These are phyloP conservation scores for Medicago arabica DNA, from an alignment of 306 rosid genomes.

Conservation along the genomic window DNA sequence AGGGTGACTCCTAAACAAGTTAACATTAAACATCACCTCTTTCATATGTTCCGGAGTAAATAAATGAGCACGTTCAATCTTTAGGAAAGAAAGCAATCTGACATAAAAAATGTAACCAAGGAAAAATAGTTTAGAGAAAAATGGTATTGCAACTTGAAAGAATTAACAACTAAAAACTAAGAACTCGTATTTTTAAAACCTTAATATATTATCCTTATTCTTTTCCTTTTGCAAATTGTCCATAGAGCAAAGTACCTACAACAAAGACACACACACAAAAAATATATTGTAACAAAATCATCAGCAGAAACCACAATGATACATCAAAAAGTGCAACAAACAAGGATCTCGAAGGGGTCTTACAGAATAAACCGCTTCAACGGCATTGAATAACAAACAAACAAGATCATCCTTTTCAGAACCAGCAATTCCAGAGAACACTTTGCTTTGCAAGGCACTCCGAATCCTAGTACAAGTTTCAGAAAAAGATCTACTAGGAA, in stretches of 20 bases:
- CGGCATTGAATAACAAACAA: slow-evolving; percentile 53
- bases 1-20: slow-evolving; percentile 25
- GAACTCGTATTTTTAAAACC: slow-evolving; percentile 50
- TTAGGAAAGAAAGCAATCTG: slow-evolving; percentile 73
- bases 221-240: slow-evolving; percentile 54
- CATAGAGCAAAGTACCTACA: slow-evolving; percentile 74
- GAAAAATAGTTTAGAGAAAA: slow-evolving; percentile 40
- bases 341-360: slow-evolving; percentile 37
- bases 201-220: slow-evolving; percentile 52
- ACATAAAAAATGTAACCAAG: slow-evolving; percentile 43
- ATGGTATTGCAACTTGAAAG: slow-evolving; percentile 6
- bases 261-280: slow-evolving; percentile 19
- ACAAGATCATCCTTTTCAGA: slow-evolving; percentile 59
- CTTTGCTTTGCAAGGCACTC: slow-evolving; percentile 50
- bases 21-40: slow-evolving; percentile 63
- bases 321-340: slow-evolving; percentile 11
- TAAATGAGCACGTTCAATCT: slow-evolving; percentile 50
- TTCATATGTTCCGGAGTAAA: slow-evolving; percentile 63
- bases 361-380: slow-evolving; percentile 68
- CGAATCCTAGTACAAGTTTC: slow-evolving; percentile 63
- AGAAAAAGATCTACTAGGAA: slow-evolving; percentile 75
- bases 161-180: slow-evolving; percentile 9
- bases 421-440: slow-evolving; percentile 44
- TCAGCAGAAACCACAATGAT: neutral
- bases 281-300: slow-evolving; percentile 20